Base-by-base conservation (phyloP, 345 rosid species). In the Rhodamnia argentea region DNA sequence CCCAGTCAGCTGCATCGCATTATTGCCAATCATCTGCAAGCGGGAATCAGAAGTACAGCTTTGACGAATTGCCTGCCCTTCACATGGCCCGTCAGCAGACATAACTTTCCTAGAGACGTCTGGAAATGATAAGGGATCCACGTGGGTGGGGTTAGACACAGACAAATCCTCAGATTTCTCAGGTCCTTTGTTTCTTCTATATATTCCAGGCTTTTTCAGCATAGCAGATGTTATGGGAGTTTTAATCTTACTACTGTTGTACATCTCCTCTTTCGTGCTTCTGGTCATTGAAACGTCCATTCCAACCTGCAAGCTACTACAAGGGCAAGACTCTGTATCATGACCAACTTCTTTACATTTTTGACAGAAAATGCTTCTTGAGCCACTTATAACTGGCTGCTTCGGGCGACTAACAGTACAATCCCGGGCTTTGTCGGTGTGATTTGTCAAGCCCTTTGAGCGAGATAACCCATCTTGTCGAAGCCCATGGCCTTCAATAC, bases 141-240 rank as follows among this genome's bases (percentile, higher is more conserved):
- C 91, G 78, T 90, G 87, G 42, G 89, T 93, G 88, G 88, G 87
- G 83, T 83, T 90, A 83, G 93, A 86, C 13, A 89, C 78, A 83
- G 91, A 89, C 24, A 91, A 55, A 81, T 89, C 91, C 83, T 93
- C 96, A 57, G 90, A 88, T 82, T 90, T 94, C 86, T 93, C 95
- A 84, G 76, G 60, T 86, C 85, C 92, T 88, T 89, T 90, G 82
- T 90, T 94, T 92, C 91, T 95, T 89, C 92, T 89, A 89, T 92
- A 91, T 82, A 91, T 90, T 89, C 92, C 95, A 44, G 98, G 97
- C 91, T 90, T 93, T 90, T 95, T 94, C 81, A 92, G 95, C 85
- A 93, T 93, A 83, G 97, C 94, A 59, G 96, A 96, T 85, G 94
- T 96, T 87, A 96, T 93, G 40, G 98, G 96, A 87, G 96, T 94